phyloP scores from a whole-genome alignment of 306 rosid genomes.

The Prunus dulcis region DNA sequence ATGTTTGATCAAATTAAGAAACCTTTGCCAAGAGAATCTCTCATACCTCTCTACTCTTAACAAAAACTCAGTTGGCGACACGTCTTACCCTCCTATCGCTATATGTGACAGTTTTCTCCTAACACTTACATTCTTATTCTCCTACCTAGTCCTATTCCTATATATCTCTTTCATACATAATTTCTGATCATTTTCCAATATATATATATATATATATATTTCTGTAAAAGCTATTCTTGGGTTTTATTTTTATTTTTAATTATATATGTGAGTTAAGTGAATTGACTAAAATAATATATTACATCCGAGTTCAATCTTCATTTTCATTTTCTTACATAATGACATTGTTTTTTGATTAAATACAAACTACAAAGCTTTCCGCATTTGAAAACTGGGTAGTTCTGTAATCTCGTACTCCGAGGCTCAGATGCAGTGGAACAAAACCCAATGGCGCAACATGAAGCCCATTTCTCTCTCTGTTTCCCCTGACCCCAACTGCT shows the following conservation, averaged over 20 bases:
- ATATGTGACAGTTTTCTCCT: neutral
- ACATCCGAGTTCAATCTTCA: no score
- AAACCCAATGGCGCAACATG: neutral
- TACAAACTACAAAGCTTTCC: neutral
- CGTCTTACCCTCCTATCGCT: neutral
- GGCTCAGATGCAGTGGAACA: neutral
- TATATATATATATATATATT: no score
- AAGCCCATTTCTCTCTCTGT: neutral
- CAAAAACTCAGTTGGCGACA: neutral
- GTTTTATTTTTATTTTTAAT: no score
- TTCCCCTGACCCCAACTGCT: conserved; percentile 23
- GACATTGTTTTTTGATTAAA: neutral
- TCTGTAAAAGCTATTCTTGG: no score
- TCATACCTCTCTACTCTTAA: neutral
- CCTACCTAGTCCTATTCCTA: no score
- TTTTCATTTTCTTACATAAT: no score
- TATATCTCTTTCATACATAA: no score
- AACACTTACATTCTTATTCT: no score
- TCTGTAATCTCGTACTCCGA: neutral
- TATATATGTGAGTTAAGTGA: no score
- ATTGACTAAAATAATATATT: no score
- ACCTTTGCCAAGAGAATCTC: neutral
- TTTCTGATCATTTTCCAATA: no score
- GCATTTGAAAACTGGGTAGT: neutral
- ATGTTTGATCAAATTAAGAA: conserved; percentile 17